These are phyloP conservation scores for Pseudopediastrum boryanum DNA, from an alignment of 139 green algal species.

Conservation along the genomic window DNA sequence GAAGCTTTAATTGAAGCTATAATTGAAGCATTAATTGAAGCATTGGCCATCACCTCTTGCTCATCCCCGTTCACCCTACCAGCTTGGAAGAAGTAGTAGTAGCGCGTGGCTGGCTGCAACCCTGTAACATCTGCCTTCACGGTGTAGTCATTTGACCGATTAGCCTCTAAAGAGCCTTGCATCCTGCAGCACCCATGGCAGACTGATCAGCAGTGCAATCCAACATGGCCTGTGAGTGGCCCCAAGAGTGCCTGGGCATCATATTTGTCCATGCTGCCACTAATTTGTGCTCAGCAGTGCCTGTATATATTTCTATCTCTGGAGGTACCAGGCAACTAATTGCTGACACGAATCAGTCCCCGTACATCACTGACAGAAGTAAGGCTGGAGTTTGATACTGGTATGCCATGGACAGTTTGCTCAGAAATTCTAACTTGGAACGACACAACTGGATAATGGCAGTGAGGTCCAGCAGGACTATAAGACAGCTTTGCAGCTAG, in stretches of 20 bases:
- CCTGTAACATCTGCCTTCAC: conserved; percentile 9
- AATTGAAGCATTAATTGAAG: too few relatives aligned
- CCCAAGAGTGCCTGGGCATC: neutral
- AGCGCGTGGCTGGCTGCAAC: conserved; percentile 10
- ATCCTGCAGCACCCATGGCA: neutral
- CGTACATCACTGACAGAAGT: too few relatives aligned
- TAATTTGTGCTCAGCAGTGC: too few relatives aligned
- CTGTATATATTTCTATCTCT: neutral
- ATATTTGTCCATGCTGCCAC: too few relatives aligned
- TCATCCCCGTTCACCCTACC: neutral
- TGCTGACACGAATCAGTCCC: neutral
- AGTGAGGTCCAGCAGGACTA: too few relatives aligned
- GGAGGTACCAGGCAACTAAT: neutral
- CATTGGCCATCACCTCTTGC: too few relatives aligned
- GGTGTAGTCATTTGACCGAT: conserved; percentile 1
- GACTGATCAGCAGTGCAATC: neutral
- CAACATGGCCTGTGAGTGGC: neutral
- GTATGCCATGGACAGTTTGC: too few relatives aligned
- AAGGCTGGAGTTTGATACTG: too few relatives aligned
- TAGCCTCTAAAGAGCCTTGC: neutral
- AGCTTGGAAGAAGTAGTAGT: conserved; percentile 25
- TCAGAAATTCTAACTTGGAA: too few relatives aligned
- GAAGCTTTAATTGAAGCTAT: too few relatives aligned
- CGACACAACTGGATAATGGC: too few relatives aligned
- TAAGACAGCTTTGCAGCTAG: too few relatives aligned